A percentile compares a stretch with the other conserved stretches of the same genome.
Conservation (phyloP, 345 rosid species). For the Citrus trifoliata region DNA sequence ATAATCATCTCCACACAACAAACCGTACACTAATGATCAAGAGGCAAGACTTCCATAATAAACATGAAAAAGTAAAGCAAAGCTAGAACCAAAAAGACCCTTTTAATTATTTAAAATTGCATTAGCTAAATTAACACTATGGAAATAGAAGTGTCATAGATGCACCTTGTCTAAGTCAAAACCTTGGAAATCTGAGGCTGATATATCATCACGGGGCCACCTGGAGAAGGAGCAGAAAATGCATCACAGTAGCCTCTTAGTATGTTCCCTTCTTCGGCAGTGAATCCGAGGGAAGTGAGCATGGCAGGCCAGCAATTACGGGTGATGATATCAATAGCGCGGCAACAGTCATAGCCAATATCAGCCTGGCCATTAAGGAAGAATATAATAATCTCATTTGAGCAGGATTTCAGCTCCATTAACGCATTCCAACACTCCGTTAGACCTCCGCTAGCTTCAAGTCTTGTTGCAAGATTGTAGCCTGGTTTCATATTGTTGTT, state of each 20-base stretch:
- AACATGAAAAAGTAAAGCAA: not conserved
- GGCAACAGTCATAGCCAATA: slow-evolving; percentile 60
- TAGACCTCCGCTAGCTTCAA: slow-evolving; percentile 38
- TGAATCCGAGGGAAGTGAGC: slow-evolving; percentile 72
- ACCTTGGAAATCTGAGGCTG: not conserved
- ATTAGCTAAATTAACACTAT: not conserved
- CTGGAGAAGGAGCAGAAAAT: slow-evolving; percentile 30
- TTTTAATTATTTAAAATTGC: no score
- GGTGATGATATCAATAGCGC: slow-evolving; percentile 49
- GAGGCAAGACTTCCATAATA: not conserved
- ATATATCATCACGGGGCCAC: not conserved
- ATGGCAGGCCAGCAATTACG: slow-evolving; percentile 79
- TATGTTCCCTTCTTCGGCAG: slow-evolving; percentile 49
- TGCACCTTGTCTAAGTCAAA: not conserved
- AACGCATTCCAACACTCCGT: slow-evolving; percentile 69
- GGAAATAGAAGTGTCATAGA: not conserved
- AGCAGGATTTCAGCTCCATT: slow-evolving; percentile 61
- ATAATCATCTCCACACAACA: not conserved
- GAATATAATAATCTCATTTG: slow-evolving; percentile 61
- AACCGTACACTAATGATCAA: not conserved
- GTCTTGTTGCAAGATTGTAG: slow-evolving; percentile 28
- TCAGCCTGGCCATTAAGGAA: slow-evolving; percentile 58
- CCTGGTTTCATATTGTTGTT: slow-evolving; percentile 13
- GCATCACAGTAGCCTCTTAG: slow-evolving; percentile 63
- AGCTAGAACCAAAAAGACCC: not conserved